phyloP scores from a whole-genome alignment of 1,284 basidiomycete genomes.

The Puccinia hordei region DNA sequence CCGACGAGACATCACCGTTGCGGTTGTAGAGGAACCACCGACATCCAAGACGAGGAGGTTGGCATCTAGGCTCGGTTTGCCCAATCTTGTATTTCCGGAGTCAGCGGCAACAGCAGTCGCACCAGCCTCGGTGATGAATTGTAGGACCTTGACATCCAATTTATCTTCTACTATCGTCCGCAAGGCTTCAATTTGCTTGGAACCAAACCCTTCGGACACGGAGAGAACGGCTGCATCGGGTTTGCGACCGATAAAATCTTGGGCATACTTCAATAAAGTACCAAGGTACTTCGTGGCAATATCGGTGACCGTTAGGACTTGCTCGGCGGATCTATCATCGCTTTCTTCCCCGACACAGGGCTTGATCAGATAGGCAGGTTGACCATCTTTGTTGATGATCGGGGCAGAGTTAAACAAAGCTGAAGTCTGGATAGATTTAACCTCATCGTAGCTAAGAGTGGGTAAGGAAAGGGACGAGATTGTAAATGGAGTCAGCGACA shows the following conservation, averaged over 20 bases:
- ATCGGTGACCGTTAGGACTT: conserved; percentile 55
- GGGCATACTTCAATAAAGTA: conserved; percentile 81
- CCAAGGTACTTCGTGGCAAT: conserved; percentile 77
- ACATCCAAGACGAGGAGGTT: conserved; percentile 66
- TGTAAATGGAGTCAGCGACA: neutral
- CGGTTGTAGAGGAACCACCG: conserved; percentile 65
- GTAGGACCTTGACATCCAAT: conserved; percentile 80
- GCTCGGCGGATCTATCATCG: conserved; percentile 56
- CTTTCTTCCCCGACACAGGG: conserved; percentile 58
- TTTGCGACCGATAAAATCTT: conserved; percentile 83
- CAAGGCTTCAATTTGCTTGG: conserved; percentile 59
- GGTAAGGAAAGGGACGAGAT: conserved; percentile 5
- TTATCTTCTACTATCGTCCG: conserved; percentile 61
- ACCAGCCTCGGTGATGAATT: conserved; percentile 77
- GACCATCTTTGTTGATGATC: conserved; percentile 68
- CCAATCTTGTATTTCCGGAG: conserved; percentile 57
- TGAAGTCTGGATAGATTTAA: conserved; percentile 73
- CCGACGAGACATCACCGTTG: conserved; percentile 64
- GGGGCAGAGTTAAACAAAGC: conserved; percentile 85
- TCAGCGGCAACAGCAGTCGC: conserved; percentile 69
- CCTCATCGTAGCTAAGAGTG: conserved; percentile 58
- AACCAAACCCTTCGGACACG: conserved; percentile 65
- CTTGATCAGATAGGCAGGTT: conserved; percentile 71
- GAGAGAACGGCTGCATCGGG: conserved; percentile 81
- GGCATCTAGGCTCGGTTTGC: conserved; percentile 42